Conservation (phyloP, 2,329 filamentous ascomycete species). For the Epichloe typhina region DNA sequence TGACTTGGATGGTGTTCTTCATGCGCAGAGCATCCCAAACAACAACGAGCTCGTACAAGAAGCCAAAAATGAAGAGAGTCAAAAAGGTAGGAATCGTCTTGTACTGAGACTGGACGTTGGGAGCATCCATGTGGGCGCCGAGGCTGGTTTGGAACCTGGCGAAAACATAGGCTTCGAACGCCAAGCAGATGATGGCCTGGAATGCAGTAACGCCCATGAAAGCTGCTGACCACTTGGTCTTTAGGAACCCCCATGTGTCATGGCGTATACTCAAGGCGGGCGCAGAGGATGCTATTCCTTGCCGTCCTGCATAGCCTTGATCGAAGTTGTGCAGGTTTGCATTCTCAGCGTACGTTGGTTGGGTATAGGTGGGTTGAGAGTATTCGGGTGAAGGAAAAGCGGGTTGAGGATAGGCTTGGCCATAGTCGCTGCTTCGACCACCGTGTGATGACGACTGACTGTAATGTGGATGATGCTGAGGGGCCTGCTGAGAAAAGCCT, state of each 20-base stretch:
- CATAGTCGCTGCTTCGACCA: slow-evolving; percentile 14
- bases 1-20: slow-evolving; percentile 98
- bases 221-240: slow-evolving; percentile 74
- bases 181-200: slow-evolving; percentile 70
- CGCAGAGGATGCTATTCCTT: slow-evolving; percentile 22
- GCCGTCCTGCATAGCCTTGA: slow-evolving; percentile 24
- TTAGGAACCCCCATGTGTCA: slow-evolving; percentile 55
- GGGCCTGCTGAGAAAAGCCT: slow-evolving; percentile 21
- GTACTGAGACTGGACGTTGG: slow-evolving; percentile 35
- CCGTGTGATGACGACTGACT: slow-evolving; percentile 9
- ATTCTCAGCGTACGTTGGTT: slow-evolving; percentile 17
- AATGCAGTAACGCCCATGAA: slow-evolving; percentile 63
- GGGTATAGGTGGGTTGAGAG: slow-evolving; percentile 12
- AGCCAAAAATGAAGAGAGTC: slow-evolving; percentile 93
- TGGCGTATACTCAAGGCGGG: slow-evolving; percentile 18
- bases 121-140: slow-evolving; percentile 24
- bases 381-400: slow-evolving; percentile 18
- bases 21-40: slow-evolving; percentile 87
- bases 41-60: slow-evolving; percentile 78
- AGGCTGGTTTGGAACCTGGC: slow-evolving; percentile 64
- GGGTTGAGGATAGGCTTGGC: slow-evolving; percentile 21
- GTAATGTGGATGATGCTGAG: slow-evolving; percentile 13
- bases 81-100: slow-evolving; percentile 87
- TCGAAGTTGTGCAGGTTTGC: slow-evolving; percentile 18
- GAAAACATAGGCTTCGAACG: slow-evolving; percentile 88